Percentiles rank a stretch among this genome's conserved stretches.
phyloP scores from a whole-genome alignment of 306 rosid genomes.

The Prunus dulcis region DNA sequence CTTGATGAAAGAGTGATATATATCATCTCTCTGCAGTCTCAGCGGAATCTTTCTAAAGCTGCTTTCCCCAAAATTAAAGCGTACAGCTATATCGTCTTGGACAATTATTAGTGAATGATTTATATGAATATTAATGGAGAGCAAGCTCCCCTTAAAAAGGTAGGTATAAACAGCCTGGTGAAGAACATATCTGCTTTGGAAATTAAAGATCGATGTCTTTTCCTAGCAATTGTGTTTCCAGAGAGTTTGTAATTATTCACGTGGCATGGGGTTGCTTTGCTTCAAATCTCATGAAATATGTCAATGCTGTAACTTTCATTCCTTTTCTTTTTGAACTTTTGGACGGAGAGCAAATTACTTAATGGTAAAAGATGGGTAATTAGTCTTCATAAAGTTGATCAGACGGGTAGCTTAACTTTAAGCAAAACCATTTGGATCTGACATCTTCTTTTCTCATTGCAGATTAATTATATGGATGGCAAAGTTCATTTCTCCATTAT shows the following conservation, averaged over 20 bases:
- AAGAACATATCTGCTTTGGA: no score
- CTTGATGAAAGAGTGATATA: neutral
- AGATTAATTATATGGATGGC: neutral
- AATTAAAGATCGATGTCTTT: neutral
- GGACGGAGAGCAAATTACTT: no score
- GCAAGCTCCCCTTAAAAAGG: neutral
- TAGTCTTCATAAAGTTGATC: neutral
- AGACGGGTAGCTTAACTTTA: neutral
- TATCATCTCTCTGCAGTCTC: neutral
- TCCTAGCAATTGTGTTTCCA: neutral
- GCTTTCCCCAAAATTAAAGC: neutral
- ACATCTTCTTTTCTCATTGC: neutral
- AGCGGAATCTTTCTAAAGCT: conserved; percentile 5
- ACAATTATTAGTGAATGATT: conserved; percentile 11
- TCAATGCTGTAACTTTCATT: neutral
- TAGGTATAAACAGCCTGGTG: no score
- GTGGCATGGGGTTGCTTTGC: conserved; percentile 6
- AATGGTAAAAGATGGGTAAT: neutral
- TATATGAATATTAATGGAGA: neutral
- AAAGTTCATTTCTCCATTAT: neutral
- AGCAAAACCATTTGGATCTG: neutral
- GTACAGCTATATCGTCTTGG: neutral
- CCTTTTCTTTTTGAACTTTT: neutral
- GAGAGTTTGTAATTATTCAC: neutral
- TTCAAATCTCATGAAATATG: neutral